These are phyloP conservation scores for Lojkania enalia DNA, from an alignment of 2,329 filamentous ascomycete species.

Conservation along the genomic window DNA sequence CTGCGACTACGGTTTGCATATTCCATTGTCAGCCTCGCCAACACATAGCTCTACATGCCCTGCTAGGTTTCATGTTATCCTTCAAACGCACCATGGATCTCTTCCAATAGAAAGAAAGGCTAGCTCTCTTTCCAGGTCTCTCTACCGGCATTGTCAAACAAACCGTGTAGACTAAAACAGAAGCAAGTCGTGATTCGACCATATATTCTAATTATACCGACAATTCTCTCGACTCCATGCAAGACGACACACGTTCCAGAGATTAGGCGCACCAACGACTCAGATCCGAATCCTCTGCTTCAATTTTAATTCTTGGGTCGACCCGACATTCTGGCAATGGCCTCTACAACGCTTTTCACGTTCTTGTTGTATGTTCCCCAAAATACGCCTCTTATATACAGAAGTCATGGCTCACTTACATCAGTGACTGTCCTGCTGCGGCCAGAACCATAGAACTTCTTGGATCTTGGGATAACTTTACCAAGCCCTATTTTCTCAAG, in stretches of 20 bases:
- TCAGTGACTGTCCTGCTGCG: constrained; percentile 44
- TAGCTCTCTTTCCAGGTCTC: constrained; percentile 16
- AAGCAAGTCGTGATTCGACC: constrained; percentile 19
- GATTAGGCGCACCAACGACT: constrained; percentile 34
- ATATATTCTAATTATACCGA: constrained; percentile 38
- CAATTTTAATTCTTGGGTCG: constrained; percentile 33
- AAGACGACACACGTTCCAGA: constrained; percentile 14
- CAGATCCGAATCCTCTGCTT: constrained; percentile 24
- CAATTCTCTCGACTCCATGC: constrained; percentile 19
- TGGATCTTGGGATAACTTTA: constrained; percentile 96
- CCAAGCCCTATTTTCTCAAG: constrained; percentile 76
- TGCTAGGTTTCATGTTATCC: constrained; percentile 29
- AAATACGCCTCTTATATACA: constrained; percentile 19
- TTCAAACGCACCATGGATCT: constrained; percentile 2
- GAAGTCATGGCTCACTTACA: too few species aligned
- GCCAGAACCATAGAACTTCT: constrained; percentile 75
- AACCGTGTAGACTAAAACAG: constrained; percentile 27
- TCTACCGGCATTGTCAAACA: constrained; percentile 26
- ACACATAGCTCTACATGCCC: constrained; percentile 25
- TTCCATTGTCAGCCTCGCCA: constrained; percentile 35
- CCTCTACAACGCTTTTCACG: constrained; percentile 65
- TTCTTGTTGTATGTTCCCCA: constrained; percentile 53
- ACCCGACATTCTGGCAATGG: constrained; percentile 35
- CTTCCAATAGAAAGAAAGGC: constrained; percentile 26
- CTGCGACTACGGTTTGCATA: constrained; percentile 23